These are phyloP conservation scores for Monosporascus sp. DNA, from an alignment of 2,329 filamentous ascomycete genomes.

Conservation along the genomic window DNA sequence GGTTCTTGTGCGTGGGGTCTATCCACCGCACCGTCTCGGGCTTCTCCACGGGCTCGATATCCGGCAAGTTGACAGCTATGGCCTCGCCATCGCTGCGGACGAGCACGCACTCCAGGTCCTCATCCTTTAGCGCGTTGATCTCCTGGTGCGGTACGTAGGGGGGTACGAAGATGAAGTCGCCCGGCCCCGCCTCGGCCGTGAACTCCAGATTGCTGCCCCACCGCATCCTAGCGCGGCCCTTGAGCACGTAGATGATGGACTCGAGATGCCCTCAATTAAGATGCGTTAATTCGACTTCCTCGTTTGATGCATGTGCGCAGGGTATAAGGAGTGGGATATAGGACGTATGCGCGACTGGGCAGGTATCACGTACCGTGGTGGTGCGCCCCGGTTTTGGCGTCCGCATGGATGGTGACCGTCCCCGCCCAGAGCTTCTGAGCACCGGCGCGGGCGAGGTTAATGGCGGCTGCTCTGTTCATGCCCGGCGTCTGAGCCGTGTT, in stretches of 20 bases:
- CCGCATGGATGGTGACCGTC: constrained; percentile 36
- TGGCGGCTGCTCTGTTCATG: constrained; percentile 38
- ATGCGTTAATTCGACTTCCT: not conserved
- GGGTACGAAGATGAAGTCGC: constrained; percentile 41
- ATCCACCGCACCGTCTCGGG: constrained; percentile 39
- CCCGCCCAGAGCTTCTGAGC: constrained; percentile 41
- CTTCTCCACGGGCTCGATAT: constrained; percentile 36
- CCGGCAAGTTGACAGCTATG: constrained; percentile 37
- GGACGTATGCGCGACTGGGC: not conserved
- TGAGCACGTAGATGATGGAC: constrained; percentile 39
- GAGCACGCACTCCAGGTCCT: constrained; percentile 37
- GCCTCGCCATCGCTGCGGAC: constrained; percentile 38
- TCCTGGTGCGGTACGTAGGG: constrained; percentile 41
- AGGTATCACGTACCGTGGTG: constrained; percentile 28
- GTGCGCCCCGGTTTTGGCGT: constrained; percentile 40
- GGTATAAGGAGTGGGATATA: too few relatives aligned
- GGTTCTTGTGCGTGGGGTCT: constrained; percentile 33
- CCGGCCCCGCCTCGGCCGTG: constrained; percentile 38
- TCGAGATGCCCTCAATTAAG: constrained; percentile 28
- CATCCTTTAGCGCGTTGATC: constrained; percentile 36
- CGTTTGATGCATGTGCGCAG: too few relatives aligned
- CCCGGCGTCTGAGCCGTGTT: constrained; percentile 38
- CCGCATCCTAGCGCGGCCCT: constrained; percentile 38
- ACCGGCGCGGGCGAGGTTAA: constrained; percentile 37
- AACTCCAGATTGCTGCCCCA: constrained; percentile 40